Evolutionary conservation across 345 rosid species (phyloP).

Genomic region (Garcia nutans): DNA sequence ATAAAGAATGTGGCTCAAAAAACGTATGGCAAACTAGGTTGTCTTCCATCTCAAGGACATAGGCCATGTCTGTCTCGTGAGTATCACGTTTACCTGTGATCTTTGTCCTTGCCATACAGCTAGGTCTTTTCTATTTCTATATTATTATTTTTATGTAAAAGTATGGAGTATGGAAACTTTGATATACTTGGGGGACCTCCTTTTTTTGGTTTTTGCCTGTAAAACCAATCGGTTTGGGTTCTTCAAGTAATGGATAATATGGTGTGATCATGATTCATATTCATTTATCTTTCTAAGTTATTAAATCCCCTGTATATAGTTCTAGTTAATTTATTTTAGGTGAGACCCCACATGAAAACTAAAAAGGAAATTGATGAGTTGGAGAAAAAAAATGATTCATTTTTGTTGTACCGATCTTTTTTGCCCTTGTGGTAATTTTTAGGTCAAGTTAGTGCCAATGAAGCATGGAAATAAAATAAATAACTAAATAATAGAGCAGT

Average conservation of each 20-base stretch:
- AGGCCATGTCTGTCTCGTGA: conserved; percentile 38
- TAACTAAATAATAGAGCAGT: too few species aligned
- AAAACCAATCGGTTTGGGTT: not conserved
- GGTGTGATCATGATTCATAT: not conserved
- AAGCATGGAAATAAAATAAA: too few species aligned
- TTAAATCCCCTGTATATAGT: not conserved
- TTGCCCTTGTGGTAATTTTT: not conserved
- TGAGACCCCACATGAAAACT: not conserved
- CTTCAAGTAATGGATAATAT: not conserved
- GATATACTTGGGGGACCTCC: not conserved
- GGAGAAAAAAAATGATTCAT: not conserved
- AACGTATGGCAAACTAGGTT: conserved; percentile 28
- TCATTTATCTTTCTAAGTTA: not conserved
- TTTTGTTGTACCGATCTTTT: not conserved
- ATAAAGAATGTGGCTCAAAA: conserved; percentile 30
- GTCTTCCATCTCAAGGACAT: conserved; percentile 41
- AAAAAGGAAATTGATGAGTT: not conserved
- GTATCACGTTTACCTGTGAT: conserved; percentile 36
- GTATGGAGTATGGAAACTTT: not conserved
- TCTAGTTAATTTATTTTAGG: not conserved
- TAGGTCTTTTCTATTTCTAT: conserved; percentile 13
- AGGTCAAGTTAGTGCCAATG: too few species aligned
- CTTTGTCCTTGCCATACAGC: conserved; percentile 31
- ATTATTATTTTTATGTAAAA: not conserved
- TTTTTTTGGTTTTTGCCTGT: not conserved